phyloP scores from a whole-genome alignment of 2,329 filamentous ascomycete species.

The Elsinoe arachidis region DNA sequence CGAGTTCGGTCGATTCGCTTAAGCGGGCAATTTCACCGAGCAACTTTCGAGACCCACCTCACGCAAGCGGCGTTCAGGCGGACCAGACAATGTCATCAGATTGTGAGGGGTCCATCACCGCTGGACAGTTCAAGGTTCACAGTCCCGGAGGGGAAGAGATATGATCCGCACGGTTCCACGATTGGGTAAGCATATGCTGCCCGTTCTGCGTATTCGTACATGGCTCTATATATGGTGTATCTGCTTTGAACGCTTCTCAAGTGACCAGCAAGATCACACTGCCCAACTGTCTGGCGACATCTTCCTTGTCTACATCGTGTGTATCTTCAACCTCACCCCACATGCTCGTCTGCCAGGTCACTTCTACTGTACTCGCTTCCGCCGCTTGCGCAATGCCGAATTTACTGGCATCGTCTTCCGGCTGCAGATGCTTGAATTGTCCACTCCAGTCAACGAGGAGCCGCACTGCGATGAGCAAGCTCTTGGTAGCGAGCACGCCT shows the following conservation, averaged over 20 bases:
- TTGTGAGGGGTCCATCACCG: background rate
- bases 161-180: too few relatives aligned
- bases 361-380: conserved; percentile 69
- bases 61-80: conserved; percentile 7
- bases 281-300: conserved; percentile 77
- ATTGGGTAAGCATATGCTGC: too few relatives aligned
- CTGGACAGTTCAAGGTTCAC: too few relatives aligned
- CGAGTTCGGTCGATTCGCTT: background rate
- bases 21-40: conserved; percentile 5
- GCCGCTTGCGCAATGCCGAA: conserved; percentile 83
- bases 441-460: conserved; percentile 83
- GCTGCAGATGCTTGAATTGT: conserved; percentile 49
- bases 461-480: conserved; percentile 66
- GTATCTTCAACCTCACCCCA: conserved; percentile 99
- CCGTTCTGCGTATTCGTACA: too few relatives aligned
- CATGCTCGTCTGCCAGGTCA: conserved; percentile 77
- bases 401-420: conserved; percentile 27
- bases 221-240: too few relatives aligned
- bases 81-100: background rate
- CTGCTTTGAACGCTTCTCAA: conserved; percentile 12
- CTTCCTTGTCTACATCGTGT: conserved; percentile 91
- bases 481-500: conserved; percentile 77
- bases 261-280: conserved; percentile 71
- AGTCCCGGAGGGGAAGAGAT: too few relatives aligned
- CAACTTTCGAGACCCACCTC: background rate